Conservation (phyloP, 306 rosid genomes). For the Quercus wislizeni region DNA sequence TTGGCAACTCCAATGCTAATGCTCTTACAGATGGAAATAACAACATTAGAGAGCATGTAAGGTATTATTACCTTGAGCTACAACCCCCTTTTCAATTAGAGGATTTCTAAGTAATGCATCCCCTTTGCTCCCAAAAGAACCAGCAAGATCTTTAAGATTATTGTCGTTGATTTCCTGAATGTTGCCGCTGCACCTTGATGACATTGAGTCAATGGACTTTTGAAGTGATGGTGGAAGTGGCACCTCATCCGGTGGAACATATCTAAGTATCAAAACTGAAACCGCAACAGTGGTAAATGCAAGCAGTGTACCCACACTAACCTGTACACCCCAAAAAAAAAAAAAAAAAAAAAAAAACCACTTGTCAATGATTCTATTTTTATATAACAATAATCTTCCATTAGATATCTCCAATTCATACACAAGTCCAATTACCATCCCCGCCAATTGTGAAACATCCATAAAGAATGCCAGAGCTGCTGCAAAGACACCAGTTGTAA, state of each 20-base stretch:
- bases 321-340: slow-evolving; percentile 34
- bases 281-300: slow-evolving; percentile 68
- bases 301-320: slow-evolving; percentile 69
- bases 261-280: slow-evolving; percentile 73
- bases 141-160: slow-evolving; percentile 26
- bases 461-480: slow-evolving; percentile 70
- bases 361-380: not conserved
- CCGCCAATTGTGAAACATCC: slow-evolving; percentile 78
- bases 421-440: slow-evolving; percentile 57
- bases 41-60: slow-evolving; percentile 2
- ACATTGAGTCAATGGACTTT: slow-evolving; percentile 28
- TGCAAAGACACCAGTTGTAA: slow-evolving; percentile 49
- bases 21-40: not conserved
- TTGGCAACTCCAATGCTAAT: too few relatives aligned
- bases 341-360: not conserved
- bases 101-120: slow-evolving; percentile 46
- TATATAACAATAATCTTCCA: slow-evolving; percentile 8
- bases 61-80: slow-evolving; percentile 37
- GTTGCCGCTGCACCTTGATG: slow-evolving; percentile 32
- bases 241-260: slow-evolving; percentile 65
- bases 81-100: slow-evolving; percentile 38
- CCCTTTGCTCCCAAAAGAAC: slow-evolving; percentile 26
- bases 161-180: slow-evolving; percentile 23
- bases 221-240: slow-evolving; percentile 53
- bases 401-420: slow-evolving; percentile 6